A percentile compares a stretch with the other conserved stretches of the same genome.
These are phyloP conservation scores for Zea mays DNA, from an alignment of 176 grass and related monocot genomes.

Conservation along the genomic window DNA sequence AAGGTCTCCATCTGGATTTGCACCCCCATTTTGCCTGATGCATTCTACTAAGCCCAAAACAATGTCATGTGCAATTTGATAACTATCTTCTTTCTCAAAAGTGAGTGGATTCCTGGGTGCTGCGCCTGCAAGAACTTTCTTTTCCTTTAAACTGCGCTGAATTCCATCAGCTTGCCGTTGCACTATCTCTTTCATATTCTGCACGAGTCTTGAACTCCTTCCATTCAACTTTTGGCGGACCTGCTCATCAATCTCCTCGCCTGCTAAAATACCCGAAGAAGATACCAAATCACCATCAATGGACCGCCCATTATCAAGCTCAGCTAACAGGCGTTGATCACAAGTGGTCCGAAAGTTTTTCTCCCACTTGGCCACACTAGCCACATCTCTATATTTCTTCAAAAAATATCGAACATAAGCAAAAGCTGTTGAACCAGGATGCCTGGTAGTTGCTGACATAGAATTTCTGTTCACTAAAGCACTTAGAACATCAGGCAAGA, in stretches of 20 bases:
- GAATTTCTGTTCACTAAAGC: slow-evolving; percentile 61
- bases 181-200: slow-evolving; percentile 94
- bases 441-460: slow-evolving; percentile 58
- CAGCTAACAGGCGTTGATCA: slow-evolving; percentile 87
- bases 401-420: slow-evolving; percentile 82
- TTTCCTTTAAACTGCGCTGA: slow-evolving; percentile 68
- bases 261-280: slow-evolving; percentile 54
- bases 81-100: slow-evolving; percentile 79
- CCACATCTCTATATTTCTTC: slow-evolving; percentile 84
- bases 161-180: slow-evolving; percentile 71
- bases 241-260: slow-evolving; percentile 81
- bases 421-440: slow-evolving; percentile 60
- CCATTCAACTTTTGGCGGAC: slow-evolving; percentile 77
- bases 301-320: slow-evolving; percentile 79
- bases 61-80: slow-evolving; percentile 89
- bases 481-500: slow-evolving; percentile 85
- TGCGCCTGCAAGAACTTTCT: slow-evolving; percentile 53
- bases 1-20: slow-evolving; percentile 71
- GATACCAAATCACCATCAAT: slow-evolving; percentile 77
- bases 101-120: slow-evolving; percentile 46
- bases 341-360: slow-evolving; percentile 72
- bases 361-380: slow-evolving; percentile 82
- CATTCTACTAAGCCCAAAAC: slow-evolving; percentile 69
- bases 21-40: slow-evolving; percentile 73
- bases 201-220: slow-evolving; percentile 61